These are phyloP conservation scores for Colletotrichum aenigma DNA, from an alignment of 2,329 filamentous ascomycete genomes.

Conservation along the genomic window DNA sequence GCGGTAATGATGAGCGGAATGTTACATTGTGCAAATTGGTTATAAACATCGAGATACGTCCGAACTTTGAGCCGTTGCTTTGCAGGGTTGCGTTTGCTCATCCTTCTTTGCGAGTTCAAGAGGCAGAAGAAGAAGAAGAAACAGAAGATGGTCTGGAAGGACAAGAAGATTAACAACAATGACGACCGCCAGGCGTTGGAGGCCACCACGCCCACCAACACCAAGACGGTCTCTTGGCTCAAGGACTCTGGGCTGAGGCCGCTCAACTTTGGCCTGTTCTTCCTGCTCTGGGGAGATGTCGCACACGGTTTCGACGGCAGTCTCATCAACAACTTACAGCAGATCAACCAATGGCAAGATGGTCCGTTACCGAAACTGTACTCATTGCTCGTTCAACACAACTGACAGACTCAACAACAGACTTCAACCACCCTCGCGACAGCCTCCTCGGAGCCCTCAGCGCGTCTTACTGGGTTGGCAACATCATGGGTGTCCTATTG, in stretches of 20 bases:
- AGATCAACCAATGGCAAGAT: slow-evolving; percentile 43
- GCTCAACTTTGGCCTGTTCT: slow-evolving; percentile 28
- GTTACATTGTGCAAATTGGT: not conserved
- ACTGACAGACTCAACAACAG: not conserved
- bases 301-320: slow-evolving; percentile 54
- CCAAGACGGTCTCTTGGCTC: slow-evolving; percentile 2
- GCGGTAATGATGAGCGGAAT: not conserved
- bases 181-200: slow-evolving; percentile 10
- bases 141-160: slow-evolving; percentile 1
- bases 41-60: not conserved
- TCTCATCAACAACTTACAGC: slow-evolving; percentile 55
- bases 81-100: not conserved
- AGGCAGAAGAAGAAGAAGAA: too few species aligned
- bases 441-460: slow-evolving; percentile 34
- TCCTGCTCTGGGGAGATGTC: slow-evolving; percentile 36
- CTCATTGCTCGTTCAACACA: rapidly evolving
- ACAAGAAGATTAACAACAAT: not conserved
- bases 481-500: slow-evolving; percentile 46
- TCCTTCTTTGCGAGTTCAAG: not conserved
- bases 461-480: slow-evolving; percentile 42
- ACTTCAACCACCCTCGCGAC: slow-evolving; percentile 36
- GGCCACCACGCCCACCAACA: slow-evolving; percentile 2
- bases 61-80: not conserved
- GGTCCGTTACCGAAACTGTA: slow-evolving; percentile 16
- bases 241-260: slow-evolving; percentile 4